Conservation (phyloP, 345 rosid genomes). For the Brassica juncea region DNA sequence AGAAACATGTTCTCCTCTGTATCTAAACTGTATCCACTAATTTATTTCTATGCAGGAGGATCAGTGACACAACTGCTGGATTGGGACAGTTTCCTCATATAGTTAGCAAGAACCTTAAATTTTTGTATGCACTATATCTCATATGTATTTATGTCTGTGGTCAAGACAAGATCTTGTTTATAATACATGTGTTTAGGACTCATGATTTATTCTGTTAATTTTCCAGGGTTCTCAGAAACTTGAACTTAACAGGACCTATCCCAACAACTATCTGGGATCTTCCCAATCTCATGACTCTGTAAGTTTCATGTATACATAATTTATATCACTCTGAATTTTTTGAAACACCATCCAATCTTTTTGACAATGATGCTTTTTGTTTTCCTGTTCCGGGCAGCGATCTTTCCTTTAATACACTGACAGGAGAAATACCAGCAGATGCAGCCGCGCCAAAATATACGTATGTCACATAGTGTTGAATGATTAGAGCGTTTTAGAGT, state of each 20-base stretch:
- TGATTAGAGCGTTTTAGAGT: neutral
- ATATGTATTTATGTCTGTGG: neutral
- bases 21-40: neutral
- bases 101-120: slow-evolving; percentile 39
- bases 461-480: slow-evolving; percentile 4
- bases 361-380: neutral
- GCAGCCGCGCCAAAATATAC: slow-evolving; percentile 31
- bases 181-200: neutral
- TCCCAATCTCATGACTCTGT: slow-evolving; percentile 40
- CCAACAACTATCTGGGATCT: slow-evolving; percentile 36
- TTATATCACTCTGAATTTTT: neutral
- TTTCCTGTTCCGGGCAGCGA: slow-evolving; percentile 14
- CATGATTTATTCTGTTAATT: slow-evolving; percentile 2
- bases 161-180: neutral
- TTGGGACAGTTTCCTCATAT: slow-evolving; percentile 45
- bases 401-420: slow-evolving; percentile 40
- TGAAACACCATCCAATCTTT: neutral
- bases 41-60: slow-evolving; percentile 48
- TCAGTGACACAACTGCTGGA: slow-evolving; percentile 43
- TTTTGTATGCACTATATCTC: slow-evolving; percentile 13
- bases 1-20: neutral
- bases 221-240: slow-evolving; percentile 34
- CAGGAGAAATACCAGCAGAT: slow-evolving; percentile 38
- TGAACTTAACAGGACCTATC: slow-evolving; percentile 38
- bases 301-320: slow-evolving; percentile 17